These are phyloP conservation scores for Phytophthora sp. DNA, from an alignment of 352 stramenopile genomes.

Conservation along the genomic window DNA sequence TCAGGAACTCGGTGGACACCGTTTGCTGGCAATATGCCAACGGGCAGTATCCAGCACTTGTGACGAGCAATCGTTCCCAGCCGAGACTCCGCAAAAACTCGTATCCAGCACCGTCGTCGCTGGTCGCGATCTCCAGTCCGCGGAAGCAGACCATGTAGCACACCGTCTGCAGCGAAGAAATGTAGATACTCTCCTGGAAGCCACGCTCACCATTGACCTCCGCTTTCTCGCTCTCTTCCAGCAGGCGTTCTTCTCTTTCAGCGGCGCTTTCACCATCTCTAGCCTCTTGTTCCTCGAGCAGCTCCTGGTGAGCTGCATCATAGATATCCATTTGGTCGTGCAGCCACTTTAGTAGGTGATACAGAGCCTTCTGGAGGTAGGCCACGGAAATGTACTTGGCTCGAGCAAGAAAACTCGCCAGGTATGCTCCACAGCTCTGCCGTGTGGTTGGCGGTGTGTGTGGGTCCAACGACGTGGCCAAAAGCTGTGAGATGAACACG, in stretches of 20 bases:
- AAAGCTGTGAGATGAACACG: constrained; percentile 83
- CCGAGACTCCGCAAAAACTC: constrained; percentile 83
- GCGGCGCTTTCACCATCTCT: constrained; percentile 18
- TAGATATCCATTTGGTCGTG: constrained; percentile 94
- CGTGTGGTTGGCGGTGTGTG: constrained; percentile 89
- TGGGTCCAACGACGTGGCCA: constrained; percentile 74
- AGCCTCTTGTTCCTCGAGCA: constrained; percentile 8
- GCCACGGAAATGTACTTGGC: constrained; percentile 93
- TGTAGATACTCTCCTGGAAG: constrained; percentile 80
- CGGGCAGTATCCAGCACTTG: constrained; percentile 60
- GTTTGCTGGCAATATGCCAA: constrained; percentile 81
- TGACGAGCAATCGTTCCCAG: constrained; percentile 80
- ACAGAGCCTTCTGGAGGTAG: constrained; percentile 93
- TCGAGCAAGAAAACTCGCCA: constrained; percentile 96
- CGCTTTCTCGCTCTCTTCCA: constrained; percentile 38
- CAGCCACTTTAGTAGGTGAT: constrained; percentile 94
- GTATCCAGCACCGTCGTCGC: constrained; percentile 61
- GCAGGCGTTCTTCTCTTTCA: constrained; percentile 29
- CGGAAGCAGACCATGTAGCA: constrained; percentile 99
- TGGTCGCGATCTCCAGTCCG: constrained; percentile 86
- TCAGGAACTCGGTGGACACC: constrained; percentile 84
- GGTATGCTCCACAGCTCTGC: constrained; percentile 94
- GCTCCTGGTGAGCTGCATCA: constrained; percentile 48
- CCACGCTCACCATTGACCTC: constrained; percentile 16
- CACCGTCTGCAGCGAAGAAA: constrained; percentile 92